phyloP scores from a whole-genome alignment of 371 early-diverging fungal genomes.

The Mucor piriformis region DNA sequence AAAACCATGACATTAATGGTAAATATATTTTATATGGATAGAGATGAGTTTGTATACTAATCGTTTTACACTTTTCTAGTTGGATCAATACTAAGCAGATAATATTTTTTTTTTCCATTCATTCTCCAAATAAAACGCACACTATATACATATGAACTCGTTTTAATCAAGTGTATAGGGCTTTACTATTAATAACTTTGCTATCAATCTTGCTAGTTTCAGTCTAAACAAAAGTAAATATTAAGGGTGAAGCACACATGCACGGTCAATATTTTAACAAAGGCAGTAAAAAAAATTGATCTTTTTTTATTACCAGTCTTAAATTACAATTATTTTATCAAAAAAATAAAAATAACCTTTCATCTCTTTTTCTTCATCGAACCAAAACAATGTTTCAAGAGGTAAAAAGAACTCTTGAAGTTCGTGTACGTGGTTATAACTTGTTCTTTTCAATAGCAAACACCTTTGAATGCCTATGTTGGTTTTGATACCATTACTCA shows the following conservation, averaged over 20 bases:
- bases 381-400: background rate
- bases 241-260: background rate
- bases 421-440: background rate
- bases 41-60: background rate
- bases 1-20: slow-evolving; percentile 82
- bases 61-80: slow-evolving; percentile 6
- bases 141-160: background rate
- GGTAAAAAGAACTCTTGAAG: background rate
- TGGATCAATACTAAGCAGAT: slow-evolving; percentile 26
- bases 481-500: slow-evolving; percentile 95
- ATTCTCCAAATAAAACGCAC: background rate
- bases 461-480: slow-evolving; percentile 77
- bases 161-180: background rate
- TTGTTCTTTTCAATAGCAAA: background rate
- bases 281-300: background rate
- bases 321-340: too few relatives aligned
- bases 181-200: background rate
- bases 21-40: background rate
- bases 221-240: background rate
- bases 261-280: background rate
- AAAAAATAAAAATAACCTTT: background rate
- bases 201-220: background rate
- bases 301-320: background rate
- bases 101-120: background rate
- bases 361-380: background rate